Evolutionary conservation across 2,329 filamentous ascomycete species (phyloP).

Genomic region (Claviceps maximensis): DNA sequence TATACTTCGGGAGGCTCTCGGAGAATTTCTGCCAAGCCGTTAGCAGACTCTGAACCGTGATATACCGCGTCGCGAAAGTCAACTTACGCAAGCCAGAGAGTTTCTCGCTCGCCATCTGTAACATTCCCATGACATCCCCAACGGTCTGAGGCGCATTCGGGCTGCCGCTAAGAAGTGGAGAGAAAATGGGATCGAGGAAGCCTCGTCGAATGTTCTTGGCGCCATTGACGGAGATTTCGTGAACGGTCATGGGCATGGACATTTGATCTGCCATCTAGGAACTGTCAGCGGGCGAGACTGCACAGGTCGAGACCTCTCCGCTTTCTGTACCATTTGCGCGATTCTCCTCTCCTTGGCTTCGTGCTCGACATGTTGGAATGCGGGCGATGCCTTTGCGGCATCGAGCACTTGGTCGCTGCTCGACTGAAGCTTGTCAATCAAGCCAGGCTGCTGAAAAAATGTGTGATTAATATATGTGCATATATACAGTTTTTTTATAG

Average conservation of each 20-base stretch:
- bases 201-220: conserved; percentile 68
- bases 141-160: conserved; percentile 60
- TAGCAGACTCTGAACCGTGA: conserved; percentile 12
- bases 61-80: not conserved
- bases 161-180: conserved; percentile 60
- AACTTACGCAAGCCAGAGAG: conserved; percentile 64
- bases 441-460: conserved; percentile 20
- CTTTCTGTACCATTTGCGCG: conserved; percentile 21
- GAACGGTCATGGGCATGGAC: conserved; percentile 76
- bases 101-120: conserved; percentile 59
- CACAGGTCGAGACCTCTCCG: not conserved
- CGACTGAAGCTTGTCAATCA: conserved; percentile 27
- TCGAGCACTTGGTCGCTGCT: conserved; percentile 24
- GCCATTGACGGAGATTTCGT: conserved; percentile 71
- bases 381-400: conserved; percentile 25
- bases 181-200: conserved; percentile 73
- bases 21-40: conserved; percentile 57
- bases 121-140: conserved; percentile 60
- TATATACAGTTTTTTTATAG: too few relatives aligned
- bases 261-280: conserved; percentile 51
- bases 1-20: conserved; percentile 71
- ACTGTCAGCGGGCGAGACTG: conserved; percentile 9
- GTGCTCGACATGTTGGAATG: conserved; percentile 23
- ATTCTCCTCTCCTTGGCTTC: conserved; percentile 26
- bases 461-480: too few relatives aligned